phyloP scores from a whole-genome alignment of 371 early-diverging fungal genomes.

The Circinella minor region DNA sequence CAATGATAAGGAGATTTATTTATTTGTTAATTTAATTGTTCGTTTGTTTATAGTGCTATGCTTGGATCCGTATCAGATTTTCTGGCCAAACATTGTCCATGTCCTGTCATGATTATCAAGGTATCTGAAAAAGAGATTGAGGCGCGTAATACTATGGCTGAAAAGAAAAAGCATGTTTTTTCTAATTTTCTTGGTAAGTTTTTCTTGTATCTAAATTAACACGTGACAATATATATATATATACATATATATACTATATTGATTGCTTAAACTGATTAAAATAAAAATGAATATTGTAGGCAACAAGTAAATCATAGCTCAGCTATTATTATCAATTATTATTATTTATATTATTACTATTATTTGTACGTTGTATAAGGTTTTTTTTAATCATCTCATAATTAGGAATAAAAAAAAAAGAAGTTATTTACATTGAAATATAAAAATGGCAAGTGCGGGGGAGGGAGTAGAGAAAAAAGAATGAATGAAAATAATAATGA shows the following conservation, averaged over 20 bases:
- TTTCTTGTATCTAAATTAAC: neutral
- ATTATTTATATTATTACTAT: neutral
- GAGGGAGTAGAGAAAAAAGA: neutral
- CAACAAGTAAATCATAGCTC: too few relatives aligned
- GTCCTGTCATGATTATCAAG: conserved; percentile 40
- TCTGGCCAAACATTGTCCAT: conserved; percentile 37
- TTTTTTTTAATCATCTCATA: neutral
- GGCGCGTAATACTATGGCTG: conserved; percentile 22
- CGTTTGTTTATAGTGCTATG: conserved; percentile 18
- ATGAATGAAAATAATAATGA: too few relatives aligned
- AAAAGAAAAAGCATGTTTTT: conserved; percentile 3
- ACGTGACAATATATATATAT: too few relatives aligned
- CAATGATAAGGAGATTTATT: neutral
- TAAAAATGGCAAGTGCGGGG: neutral
- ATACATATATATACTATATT: neutral
- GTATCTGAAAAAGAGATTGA: conserved; percentile 34
- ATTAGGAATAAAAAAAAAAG: neutral
- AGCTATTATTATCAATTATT: neutral
- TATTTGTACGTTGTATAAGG: too few relatives aligned
- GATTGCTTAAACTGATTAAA: too few relatives aligned
- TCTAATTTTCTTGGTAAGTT: neutral
- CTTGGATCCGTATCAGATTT: conserved; percentile 44
- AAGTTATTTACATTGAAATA: conserved; percentile 1
- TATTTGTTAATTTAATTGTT: neutral
- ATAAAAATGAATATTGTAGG: too few relatives aligned